These are phyloP conservation scores for Mesembryanthemum crystallinum DNA, from an alignment of 148 eudicot genomes.

Conservation along the genomic window DNA sequence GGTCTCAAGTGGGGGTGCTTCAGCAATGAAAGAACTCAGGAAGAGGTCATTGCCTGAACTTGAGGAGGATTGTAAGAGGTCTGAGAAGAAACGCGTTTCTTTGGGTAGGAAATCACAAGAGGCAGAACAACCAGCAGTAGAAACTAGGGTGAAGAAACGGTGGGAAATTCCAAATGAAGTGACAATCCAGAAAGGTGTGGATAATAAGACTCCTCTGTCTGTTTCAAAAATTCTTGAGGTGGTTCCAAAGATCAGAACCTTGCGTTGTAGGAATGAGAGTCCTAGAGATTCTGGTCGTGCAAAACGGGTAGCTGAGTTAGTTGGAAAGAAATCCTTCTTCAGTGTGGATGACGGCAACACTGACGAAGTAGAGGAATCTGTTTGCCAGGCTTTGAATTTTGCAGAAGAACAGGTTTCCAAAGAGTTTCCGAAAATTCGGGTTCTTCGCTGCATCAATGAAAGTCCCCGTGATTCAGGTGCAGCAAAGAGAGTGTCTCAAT, in stretches of 20 bases:
- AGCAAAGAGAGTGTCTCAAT: slow-evolving; percentile 68
- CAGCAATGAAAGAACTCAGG: slow-evolving; percentile 48
- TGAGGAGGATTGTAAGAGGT: slow-evolving; percentile 54
- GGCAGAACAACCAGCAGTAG: slow-evolving; percentile 29
- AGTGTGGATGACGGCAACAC: slow-evolving; percentile 21
- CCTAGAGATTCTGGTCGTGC: slow-evolving; percentile 84
- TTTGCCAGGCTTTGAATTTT: slow-evolving; percentile 58
- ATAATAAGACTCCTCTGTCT: slow-evolving; percentile 32
- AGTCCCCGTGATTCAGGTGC: slow-evolving; percentile 82
- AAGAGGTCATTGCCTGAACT: slow-evolving; percentile 78
- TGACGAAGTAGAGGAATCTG: slow-evolving; percentile 40
- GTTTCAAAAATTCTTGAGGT: slow-evolving; percentile 34
- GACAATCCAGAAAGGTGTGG: slow-evolving; percentile 31
- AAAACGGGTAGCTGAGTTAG: slow-evolving; percentile 58
- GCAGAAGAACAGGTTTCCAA: slow-evolving; percentile 39
- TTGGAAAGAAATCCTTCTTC: slow-evolving; percentile 61
- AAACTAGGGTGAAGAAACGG: slow-evolving; percentile 51
- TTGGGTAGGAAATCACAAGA: slow-evolving; percentile 41
- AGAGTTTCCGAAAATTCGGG: slow-evolving; percentile 45
- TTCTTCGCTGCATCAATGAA: slow-evolving; percentile 29
- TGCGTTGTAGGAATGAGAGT: slow-evolving; percentile 39
- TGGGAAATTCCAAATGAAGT: slow-evolving; percentile 62
- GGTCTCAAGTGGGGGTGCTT: slow-evolving; percentile 36
- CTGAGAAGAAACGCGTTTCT: slow-evolving; percentile 63
- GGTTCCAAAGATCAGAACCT: slow-evolving; percentile 61